Conservation (phyloP, 305 asterid genomes). For the Fraxinus velutina region DNA sequence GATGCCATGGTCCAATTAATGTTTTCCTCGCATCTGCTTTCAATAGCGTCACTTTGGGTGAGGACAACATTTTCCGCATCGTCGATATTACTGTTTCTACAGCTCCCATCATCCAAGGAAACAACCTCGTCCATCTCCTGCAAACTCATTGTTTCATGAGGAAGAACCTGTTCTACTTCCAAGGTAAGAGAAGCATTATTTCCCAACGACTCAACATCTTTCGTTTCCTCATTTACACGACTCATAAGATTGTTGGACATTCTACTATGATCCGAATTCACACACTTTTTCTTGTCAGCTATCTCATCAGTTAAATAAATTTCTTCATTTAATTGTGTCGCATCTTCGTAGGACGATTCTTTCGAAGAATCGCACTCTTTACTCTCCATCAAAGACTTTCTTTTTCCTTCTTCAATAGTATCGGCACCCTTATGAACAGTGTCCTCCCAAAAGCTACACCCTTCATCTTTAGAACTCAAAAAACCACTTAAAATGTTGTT, state of each 20-base stretch:
- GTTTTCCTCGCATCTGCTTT: constrained; percentile 28
- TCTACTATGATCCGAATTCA: constrained; percentile 25
- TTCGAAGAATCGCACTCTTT: constrained; percentile 15
- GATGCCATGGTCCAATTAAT: constrained; percentile 22
- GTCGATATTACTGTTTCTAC: constrained; percentile 1
- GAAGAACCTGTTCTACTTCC: constrained; percentile 13
- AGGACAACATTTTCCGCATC: constrained; percentile 21
- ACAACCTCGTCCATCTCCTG: constrained; percentile 17
- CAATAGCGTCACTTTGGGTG: constrained; percentile 26
- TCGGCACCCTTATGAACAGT: constrained; percentile 24
- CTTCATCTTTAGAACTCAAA: constrained; percentile 28
- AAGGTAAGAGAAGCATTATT: constrained; percentile 20
- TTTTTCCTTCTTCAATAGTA: constrained; percentile 23
- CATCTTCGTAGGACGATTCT: constrained; percentile 24
- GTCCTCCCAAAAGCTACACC: constrained; percentile 19
- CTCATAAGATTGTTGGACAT: constrained; percentile 22
- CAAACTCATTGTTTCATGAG: constrained; percentile 7
- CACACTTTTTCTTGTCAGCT: constrained; percentile 19
- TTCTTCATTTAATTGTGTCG: constrained; percentile 27
- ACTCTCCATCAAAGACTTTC: constrained; percentile 13
- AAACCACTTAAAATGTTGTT: constrained; percentile 19
- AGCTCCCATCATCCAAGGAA: constrained; percentile 6
- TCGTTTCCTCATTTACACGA: not conserved
- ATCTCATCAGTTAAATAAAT: constrained; percentile 31
- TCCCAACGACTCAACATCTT: constrained; percentile 8